phyloP scores from a whole-genome alignment of 148 eudicot genomes.

The Suaeda aralocaspica region DNA sequence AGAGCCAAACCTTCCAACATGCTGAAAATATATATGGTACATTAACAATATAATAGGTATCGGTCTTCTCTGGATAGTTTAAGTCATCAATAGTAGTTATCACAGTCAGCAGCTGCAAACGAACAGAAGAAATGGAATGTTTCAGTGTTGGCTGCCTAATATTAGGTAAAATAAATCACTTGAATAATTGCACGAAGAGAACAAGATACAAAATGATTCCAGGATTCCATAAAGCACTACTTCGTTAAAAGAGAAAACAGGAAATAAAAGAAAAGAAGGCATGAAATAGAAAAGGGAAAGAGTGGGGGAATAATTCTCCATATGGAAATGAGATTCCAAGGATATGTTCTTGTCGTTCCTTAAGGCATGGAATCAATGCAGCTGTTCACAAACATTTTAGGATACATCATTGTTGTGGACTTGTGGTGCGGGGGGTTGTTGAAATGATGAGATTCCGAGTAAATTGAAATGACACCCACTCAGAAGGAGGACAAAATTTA shows the following conservation, averaged over 20 bases:
- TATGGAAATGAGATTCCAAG: conserved; percentile 4
- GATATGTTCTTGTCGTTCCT: background rate
- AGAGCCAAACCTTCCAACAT: conserved; percentile 88
- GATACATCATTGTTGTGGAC: background rate
- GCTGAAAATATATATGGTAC: conserved; percentile 98
- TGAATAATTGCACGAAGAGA: background rate
- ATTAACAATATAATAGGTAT: conserved; percentile 86
- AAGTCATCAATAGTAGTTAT: conserved; percentile 93
- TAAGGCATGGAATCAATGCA: background rate
- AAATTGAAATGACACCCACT: background rate
- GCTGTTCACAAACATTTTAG: conserved; percentile 3
- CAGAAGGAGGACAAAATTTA: background rate
- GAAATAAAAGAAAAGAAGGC: background rate
- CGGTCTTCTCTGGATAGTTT: conserved; percentile 99
- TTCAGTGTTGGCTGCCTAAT: background rate
- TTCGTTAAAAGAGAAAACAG: background rate
- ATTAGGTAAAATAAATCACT: background rate
- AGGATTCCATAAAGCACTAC: background rate
- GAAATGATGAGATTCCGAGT: background rate
- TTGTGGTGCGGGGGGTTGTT: background rate
- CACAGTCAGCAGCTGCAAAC: conserved; percentile 75
- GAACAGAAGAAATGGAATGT: conserved; percentile 18
- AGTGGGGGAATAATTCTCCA: background rate
- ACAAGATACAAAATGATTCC: background rate
- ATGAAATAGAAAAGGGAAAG: background rate